phyloP scores from a whole-genome alignment of 2,329 filamentous ascomycete genomes.

The Cryphonectria naterciae region DNA sequence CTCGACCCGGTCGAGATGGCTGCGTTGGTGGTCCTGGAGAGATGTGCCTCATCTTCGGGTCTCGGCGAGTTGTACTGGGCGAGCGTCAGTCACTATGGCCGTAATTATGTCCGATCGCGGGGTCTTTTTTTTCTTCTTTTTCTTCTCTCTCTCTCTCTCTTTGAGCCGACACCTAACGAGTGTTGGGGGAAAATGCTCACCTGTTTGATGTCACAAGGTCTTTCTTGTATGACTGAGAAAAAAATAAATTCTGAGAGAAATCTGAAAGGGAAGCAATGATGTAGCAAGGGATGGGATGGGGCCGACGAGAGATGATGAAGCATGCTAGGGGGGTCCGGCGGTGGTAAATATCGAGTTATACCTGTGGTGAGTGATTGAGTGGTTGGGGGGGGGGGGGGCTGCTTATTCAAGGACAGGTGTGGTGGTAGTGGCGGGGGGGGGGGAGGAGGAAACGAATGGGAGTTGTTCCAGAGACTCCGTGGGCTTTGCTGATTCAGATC shows the following conservation, averaged over 20 bases:
- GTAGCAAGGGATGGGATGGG: neutral
- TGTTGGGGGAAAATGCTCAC: neutral
- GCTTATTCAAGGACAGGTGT: neutral
- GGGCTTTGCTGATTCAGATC: slow-evolving; percentile 6
- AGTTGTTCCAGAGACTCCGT: neutral
- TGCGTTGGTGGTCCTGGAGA: slow-evolving; percentile 27
- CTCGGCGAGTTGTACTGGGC: slow-evolving; percentile 8
- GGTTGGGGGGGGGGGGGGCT: neutral
- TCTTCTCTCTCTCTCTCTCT: neutral
- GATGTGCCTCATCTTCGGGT: slow-evolving; percentile 27
- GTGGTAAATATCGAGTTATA: neutral
- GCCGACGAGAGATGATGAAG: neutral
- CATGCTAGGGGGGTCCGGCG: neutral
- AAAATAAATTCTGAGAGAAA: neutral
- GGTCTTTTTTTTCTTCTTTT: neutral
- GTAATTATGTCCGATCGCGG: slow-evolving; percentile 8
- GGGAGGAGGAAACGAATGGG: neutral
- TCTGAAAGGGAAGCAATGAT: neutral
- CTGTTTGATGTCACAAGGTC: neutral
- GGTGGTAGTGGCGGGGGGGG: neutral
- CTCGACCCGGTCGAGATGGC: slow-evolving; percentile 16
- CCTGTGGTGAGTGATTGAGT: neutral
- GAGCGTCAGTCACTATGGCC: slow-evolving; percentile 23
- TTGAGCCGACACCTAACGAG: neutral
- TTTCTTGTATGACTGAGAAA: neutral